Evolutionary conservation across 1,139 yeast genomes (phyloP).

Genomic region (Debaryomycetaceae sp.): DNA sequence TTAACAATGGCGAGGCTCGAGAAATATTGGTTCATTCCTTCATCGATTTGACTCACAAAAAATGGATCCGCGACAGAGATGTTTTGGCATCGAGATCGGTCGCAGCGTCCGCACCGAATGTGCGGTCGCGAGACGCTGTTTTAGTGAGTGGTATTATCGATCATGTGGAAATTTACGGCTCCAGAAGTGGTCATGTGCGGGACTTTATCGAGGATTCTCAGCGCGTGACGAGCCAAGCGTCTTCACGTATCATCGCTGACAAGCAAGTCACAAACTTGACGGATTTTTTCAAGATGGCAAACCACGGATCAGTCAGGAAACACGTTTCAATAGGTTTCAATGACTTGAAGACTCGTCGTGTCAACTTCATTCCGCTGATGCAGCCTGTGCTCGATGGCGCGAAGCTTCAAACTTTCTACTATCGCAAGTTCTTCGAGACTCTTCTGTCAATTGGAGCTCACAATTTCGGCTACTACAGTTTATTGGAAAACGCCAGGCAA

Average conservation of each 20-base stretch:
- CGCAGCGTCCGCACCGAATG: background rate
- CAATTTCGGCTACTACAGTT: conserved; percentile 7
- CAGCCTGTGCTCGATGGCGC: conserved; percentile 37
- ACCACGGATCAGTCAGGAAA: conserved; percentile 5
- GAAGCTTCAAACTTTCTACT: conserved; percentile 47
- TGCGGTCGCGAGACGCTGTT: conserved; percentile 11
- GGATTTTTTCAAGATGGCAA: conserved; percentile 9
- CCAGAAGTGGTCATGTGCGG: conserved; percentile 9
- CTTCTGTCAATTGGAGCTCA: conserved; percentile 3
- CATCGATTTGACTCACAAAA: conserved; percentile 19
- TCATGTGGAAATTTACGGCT: conserved; percentile 20
- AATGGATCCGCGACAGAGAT: conserved; percentile 15
- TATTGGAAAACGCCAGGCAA: conserved; percentile 33
- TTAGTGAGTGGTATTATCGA: conserved; percentile 59
- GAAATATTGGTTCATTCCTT: conserved; percentile 51
- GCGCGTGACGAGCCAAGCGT: conserved; percentile 2
- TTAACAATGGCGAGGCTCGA: conserved; percentile 42
- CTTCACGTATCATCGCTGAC: no score
- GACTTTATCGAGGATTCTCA: conserved; percentile 5
- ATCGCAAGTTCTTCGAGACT: conserved; percentile 17
- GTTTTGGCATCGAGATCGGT: no score
- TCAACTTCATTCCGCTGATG: conserved; percentile 32
- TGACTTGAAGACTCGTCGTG: conserved; percentile 52
- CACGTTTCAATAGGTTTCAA: conserved; percentile 10
- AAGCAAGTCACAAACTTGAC: conserved; percentile 12